Percentiles rank a stretch among this genome's conserved stretches.
Evolutionary conservation across 306 rosid species (phyloP).

Genomic region (Dryas drummondii): DNA sequence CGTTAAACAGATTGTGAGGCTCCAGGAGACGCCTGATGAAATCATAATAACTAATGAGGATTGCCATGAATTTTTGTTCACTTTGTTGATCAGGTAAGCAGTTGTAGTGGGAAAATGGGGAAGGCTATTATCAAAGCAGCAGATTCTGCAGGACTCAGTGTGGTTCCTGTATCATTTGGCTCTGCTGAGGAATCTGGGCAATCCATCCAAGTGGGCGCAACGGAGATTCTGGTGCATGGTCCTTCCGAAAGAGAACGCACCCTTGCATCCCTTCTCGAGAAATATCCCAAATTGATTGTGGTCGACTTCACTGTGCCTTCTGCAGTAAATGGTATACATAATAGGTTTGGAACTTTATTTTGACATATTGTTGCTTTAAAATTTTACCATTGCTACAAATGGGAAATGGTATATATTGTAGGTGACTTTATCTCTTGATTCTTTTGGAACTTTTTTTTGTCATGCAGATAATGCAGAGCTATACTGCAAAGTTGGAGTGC

Average conservation of each 20-base stretch:
- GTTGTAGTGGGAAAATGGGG: constrained; percentile 93
- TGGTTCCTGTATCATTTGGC: constrained; percentile 88
- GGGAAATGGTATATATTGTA: not conserved
- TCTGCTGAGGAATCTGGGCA: constrained; percentile 59
- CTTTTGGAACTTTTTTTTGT: not conserved
- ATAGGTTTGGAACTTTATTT: not conserved
- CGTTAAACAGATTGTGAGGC: too few species aligned
- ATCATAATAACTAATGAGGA: not conserved
- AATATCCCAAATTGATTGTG: constrained; percentile 71
- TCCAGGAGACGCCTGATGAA: too few species aligned
- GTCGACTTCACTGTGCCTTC: constrained; percentile 84
- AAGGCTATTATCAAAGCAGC: constrained; percentile 77
- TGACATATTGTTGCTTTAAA: not conserved
- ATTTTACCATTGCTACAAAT: not conserved
- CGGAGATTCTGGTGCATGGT: constrained; percentile 71
- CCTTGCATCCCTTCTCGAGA: constrained; percentile 55
- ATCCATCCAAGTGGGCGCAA: constrained; percentile 57
- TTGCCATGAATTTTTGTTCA: constrained; percentile 1
- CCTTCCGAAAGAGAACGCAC: constrained; percentile 65
- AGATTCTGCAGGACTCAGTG: constrained; percentile 72
- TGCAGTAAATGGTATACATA: constrained; percentile 75
- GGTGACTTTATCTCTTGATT: not conserved
- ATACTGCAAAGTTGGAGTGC: constrained; percentile 79
- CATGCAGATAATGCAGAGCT: constrained; percentile 77
- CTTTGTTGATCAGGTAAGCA: constrained; percentile 58